phyloP scores from a whole-genome alignment of 805 yeast species.

The Spathaspora girioi region DNA sequence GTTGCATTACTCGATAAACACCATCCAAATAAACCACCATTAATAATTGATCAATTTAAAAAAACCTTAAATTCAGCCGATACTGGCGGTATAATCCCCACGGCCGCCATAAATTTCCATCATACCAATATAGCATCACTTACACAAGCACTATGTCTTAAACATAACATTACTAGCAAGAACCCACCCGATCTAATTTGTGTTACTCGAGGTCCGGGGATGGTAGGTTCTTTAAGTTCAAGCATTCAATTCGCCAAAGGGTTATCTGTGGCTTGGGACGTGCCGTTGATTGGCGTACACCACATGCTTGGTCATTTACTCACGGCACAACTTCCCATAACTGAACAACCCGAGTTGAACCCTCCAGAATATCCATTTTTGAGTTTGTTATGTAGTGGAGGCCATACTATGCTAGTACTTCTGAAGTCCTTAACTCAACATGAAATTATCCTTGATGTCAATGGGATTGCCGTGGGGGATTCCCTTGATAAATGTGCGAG shows the following conservation, averaged over 20 bases:
- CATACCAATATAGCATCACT: slow-evolving; percentile 52
- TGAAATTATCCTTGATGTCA: slow-evolving; percentile 66
- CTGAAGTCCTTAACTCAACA: slow-evolving; percentile 62
- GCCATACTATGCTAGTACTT: slow-evolving; percentile 85
- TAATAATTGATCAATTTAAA: slow-evolving; percentile 55
- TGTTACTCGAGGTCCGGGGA: slow-evolving; percentile 95
- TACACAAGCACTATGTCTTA: slow-evolving; percentile 42
- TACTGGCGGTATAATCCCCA: slow-evolving; percentile 86
- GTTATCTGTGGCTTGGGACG: slow-evolving; percentile 68
- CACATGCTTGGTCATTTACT: slow-evolving; percentile 94
- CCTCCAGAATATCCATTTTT: slow-evolving; percentile 63
- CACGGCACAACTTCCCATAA: slow-evolving; percentile 34
- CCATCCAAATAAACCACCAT: slow-evolving; percentile 35
- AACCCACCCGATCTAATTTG: slow-evolving; percentile 69
- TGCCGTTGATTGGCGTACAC: slow-evolving; percentile 85
- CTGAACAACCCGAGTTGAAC: slow-evolving; percentile 44
- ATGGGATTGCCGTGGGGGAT: slow-evolving; percentile 92
- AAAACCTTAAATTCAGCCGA: slow-evolving; percentile 60
- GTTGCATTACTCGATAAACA: slow-evolving; percentile 68
- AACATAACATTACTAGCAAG: slow-evolving; percentile 23
- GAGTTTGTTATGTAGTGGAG: slow-evolving; percentile 84
- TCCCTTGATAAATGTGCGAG: slow-evolving; percentile 91
- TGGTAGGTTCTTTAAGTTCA: slow-evolving; percentile 82
- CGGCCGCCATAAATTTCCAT: slow-evolving; percentile 79
- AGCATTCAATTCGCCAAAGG: slow-evolving; percentile 88